phyloP scores from a whole-genome alignment of 2,329 filamentous ascomycete species.

The Ploettnerulaceae sp. region DNA sequence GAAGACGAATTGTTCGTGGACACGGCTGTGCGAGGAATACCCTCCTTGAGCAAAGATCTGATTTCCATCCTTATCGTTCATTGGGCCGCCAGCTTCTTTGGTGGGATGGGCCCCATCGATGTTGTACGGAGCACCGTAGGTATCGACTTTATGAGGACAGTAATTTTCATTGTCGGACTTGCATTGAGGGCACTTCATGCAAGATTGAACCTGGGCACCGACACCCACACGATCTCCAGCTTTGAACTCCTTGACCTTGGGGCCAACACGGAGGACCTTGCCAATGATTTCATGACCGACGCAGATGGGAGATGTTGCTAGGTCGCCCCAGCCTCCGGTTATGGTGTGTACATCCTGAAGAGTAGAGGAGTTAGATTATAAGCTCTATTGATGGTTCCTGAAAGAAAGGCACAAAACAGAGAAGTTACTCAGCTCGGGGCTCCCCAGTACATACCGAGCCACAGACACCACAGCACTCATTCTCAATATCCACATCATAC shows the following conservation, averaged over 20 bases:
- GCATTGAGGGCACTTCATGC: conserved; percentile 50
- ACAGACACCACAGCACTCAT: conserved; percentile 74
- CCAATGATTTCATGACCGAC: conserved; percentile 62
- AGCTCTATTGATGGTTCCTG: too few species aligned
- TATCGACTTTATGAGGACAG: conserved; percentile 36
- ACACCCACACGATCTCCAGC: conserved; percentile 50
- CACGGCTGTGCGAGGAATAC: conserved; percentile 40
- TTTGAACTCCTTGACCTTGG: conserved; percentile 55
- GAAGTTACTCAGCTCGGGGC: too few species aligned
- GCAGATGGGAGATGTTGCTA: conserved; percentile 21
- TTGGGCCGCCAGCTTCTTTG: conserved; percentile 11
- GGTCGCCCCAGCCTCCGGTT: conserved; percentile 45
- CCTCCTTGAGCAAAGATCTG: conserved; percentile 28
- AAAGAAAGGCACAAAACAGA: too few species aligned
- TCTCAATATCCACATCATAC: conserved; percentile 81
- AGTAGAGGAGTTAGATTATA: too few species aligned
- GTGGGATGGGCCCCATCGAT: conserved; percentile 17
- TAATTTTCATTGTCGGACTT: conserved; percentile 53
- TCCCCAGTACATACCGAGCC: too few species aligned
- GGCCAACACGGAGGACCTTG: conserved; percentile 60
- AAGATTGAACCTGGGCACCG: conserved; percentile 50
- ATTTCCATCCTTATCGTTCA: conserved; percentile 23
- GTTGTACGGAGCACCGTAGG: conserved; percentile 26
- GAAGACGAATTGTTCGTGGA: conserved; percentile 53
- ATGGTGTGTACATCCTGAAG: conserved; percentile 71